Base-by-base conservation (phyloP, 345 rosid genomes). In the Dimocarpus longan region DNA sequence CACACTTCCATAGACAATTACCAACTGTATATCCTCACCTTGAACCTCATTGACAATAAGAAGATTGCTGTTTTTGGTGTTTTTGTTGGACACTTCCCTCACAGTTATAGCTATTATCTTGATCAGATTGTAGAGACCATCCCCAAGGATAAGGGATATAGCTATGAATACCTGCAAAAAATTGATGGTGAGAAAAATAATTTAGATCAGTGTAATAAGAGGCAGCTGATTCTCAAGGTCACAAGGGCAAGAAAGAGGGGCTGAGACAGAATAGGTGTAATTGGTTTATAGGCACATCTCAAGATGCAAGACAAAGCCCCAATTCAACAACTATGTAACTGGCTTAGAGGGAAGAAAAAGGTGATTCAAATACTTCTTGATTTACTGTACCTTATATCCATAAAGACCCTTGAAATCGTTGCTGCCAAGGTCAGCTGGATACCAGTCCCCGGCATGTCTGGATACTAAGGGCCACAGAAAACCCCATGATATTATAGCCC, bases 401-500 rank as follows among this genome's bases (percentile, higher is more conserved):
- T 93, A 93, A 68, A 95, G 98, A 80, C 98, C 98, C 85, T 93
- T 95, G 73, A 95, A 93, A 86, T 93, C 94, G 79, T 88, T 91
- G 87, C 90, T 82, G 19, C 74, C 93, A 21, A 93, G 90, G 88
- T 86, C 88, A 86, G 94, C 90, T 5, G 98, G 92, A 84, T 92
- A 93, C 98, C 98, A 95, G 76, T 90, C 91, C 52, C 95, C 98
- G 9, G 93, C 91, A 66, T 92, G 90, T 66, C 80, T 73, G 63
- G 97, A 89, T 81, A 95, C 77, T 82, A 89, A 85, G 59, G 98
- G 98, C 98, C 97, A 93, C 69, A 95, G 90, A 68, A 95, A 84
- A 2, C 98, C 98, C 98, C 98, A 93, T 2, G 98, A 95, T 70
- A 92, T 82, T 75, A 93, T 92, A 37, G 98, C 98, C 73, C 97